Conservation (phyloP, 108 stramenopile species). For the Discostella stelligeroides region DNA sequence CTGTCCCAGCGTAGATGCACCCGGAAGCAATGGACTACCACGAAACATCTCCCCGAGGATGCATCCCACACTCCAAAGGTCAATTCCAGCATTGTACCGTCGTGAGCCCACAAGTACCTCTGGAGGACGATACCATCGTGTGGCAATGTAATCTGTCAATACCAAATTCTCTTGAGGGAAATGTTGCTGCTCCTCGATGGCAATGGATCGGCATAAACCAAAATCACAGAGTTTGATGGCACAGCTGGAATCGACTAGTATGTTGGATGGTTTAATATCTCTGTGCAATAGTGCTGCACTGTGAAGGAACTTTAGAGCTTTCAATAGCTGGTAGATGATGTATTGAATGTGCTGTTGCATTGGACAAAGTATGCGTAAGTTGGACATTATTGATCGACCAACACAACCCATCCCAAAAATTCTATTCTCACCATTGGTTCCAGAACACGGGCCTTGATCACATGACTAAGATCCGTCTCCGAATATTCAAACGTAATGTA, state of each 20-base stretch:
- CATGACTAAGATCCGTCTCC: constrained; percentile 86
- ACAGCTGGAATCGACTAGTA: constrained; percentile 65
- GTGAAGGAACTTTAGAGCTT: constrained; percentile 86
- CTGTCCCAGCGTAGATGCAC: constrained; percentile 67
- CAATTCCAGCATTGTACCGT: constrained; percentile 81
- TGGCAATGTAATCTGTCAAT: constrained; percentile 89
- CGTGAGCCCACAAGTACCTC: constrained; percentile 83
- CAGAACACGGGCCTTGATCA: constrained; percentile 79
- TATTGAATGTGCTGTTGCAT: constrained; percentile 70
- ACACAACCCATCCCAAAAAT: not conserved
- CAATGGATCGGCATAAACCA: constrained; percentile 73
- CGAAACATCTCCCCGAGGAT: constrained; percentile 67
- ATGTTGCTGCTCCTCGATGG: constrained; percentile 45
- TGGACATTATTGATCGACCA: not conserved
- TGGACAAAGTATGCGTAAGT: not conserved
- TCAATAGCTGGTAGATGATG: constrained; percentile 84
- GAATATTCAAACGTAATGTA: constrained; percentile 89
- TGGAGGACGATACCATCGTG: constrained; percentile 86
- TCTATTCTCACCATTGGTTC: constrained; percentile 19
- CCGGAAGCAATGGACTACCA: constrained; percentile 64
- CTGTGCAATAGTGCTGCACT: constrained; percentile 70
- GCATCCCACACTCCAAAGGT: constrained; percentile 86
- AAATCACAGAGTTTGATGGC: constrained; percentile 85
- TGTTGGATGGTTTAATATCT: constrained; percentile 89
- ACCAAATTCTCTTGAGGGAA: constrained; percentile 49